phyloP scores from a whole-genome alignment of 805 yeast species.

The Pichia paraexigua region DNA sequence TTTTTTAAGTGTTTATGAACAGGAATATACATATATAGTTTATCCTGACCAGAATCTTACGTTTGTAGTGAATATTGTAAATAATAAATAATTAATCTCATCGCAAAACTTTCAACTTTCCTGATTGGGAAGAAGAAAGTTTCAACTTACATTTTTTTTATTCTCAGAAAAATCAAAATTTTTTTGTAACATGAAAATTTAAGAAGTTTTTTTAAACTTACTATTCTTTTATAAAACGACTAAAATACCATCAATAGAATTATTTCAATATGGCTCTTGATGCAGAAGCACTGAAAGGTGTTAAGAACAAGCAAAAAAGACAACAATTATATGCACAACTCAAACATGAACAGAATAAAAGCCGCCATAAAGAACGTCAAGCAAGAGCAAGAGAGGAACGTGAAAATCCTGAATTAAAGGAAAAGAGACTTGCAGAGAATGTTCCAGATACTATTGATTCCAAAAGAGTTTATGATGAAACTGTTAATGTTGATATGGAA shows the following conservation, averaged over 20 bases:
- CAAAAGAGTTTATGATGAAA: conserved; percentile 81
- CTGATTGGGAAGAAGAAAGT: not conserved
- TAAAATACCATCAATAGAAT: not conserved
- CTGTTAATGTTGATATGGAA: conserved; percentile 51
- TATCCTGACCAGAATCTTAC: not conserved
- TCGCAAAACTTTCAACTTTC: not conserved
- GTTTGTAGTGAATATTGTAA: not conserved
- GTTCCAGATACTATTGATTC: conserved; percentile 78
- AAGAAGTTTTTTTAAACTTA: no score
- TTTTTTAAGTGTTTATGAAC: not conserved
- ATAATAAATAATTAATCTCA: not conserved
- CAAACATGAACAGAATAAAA: conserved; percentile 67
- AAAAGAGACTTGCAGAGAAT: conserved; percentile 69
- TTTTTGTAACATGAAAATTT: not conserved
- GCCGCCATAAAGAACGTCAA: conserved; percentile 68
- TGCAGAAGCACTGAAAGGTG: conserved; percentile 32
- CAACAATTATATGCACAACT: conserved; percentile 68
- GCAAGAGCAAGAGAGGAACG: conserved; percentile 83
- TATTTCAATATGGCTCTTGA: not conserved
- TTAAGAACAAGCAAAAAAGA: conserved; percentile 73
- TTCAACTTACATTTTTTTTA: not conserved
- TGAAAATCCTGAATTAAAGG: conserved; percentile 72
- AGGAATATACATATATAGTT: not conserved
- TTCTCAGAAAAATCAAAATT: not conserved
- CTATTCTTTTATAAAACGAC: not conserved